These are phyloP conservation scores for Alternaria brassicae DNA, from an alignment of 2,329 filamentous ascomycete species.

Conservation along the genomic window DNA sequence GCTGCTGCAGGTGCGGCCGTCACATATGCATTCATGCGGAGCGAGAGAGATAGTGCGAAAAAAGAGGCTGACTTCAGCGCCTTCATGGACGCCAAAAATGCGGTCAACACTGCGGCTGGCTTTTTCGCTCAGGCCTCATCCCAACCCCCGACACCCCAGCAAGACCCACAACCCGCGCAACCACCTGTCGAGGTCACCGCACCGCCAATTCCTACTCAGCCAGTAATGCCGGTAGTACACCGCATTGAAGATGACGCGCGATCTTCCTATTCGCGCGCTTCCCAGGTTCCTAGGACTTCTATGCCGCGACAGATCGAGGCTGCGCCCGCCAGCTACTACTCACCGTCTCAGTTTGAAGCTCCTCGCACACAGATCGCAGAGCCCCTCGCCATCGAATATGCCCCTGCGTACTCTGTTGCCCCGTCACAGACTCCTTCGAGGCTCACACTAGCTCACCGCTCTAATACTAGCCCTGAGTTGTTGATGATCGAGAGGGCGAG, in stretches of 20 bases:
- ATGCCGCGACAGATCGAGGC: conserved; percentile 50
- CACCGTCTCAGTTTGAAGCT: conserved; percentile 41
- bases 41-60: conserved; percentile 59
- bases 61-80: conserved; percentile 53
- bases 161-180: conserved; percentile 42
- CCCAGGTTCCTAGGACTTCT: conserved; percentile 23
- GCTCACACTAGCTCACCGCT: conserved; percentile 35
- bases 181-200: conserved; percentile 28
- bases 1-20: conserved; percentile 79
- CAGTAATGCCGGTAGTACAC: conserved; percentile 37
- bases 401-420: conserved; percentile 41
- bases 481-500: conserved; percentile 32
- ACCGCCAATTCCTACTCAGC: conserved; percentile 23
- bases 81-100: conserved; percentile 43
- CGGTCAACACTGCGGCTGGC: conserved; percentile 38
- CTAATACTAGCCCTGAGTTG: conserved; percentile 42
- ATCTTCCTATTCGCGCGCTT: conserved; percentile 41
- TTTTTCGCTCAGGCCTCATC: conserved; percentile 38
- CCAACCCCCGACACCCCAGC: conserved; percentile 38
- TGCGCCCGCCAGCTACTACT: conserved; percentile 45
- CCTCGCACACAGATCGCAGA: conserved; percentile 36
- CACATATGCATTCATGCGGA: conserved; percentile 75
- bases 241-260: conserved; percentile 50
- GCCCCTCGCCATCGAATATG: conserved; percentile 44
- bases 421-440: conserved; percentile 35